Base-by-base conservation (phyloP, 805 yeast species). In the Wickerhamiella vanderwaltii region DNA sequence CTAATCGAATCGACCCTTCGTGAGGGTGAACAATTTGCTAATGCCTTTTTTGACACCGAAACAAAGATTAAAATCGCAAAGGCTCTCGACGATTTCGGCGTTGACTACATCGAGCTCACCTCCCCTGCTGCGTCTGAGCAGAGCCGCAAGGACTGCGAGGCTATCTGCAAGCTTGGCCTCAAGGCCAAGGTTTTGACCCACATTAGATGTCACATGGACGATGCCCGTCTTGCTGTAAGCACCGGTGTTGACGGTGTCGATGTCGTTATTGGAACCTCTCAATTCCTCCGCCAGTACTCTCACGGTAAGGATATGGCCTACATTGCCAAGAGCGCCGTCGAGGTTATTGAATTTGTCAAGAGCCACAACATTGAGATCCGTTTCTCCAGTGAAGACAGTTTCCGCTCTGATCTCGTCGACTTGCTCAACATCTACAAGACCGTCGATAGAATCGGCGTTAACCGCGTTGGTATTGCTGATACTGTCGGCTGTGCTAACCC, bases 221-320 rank as follows among this genome's bases (percentile, higher is more conserved):
- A 91, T 58, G 98, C 97, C 44, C 73, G 79, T 55, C 83, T 91
- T 46, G 98, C 98, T 5, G 98, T 88, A 36, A 91, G 84, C 58
- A 88, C 97, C 29, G 97, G 98, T 61, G 98, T 91, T 41, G 97
- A 91, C 61, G 98, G 97, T 66, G 97, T 88, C 48, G 96, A 91
- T 67, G 95, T 88, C 44, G 96, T 88, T 46, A 88, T 88, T 63
- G 97, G 97, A 50, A 88, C 97, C 17, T 87, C 96, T 24, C 94
- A 82, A 63, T 91, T 86, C 63, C 71, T 91, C 57, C 79, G 97
- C 65, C 81, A 87, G 63, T 87, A 77, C 63, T 82, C 95, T 19
- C 97, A 91, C 63, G 98, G 98, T 61, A 88, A 88, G 70, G 98
- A 88, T 66, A 88, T 88, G 98, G 79, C 84, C 61, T 88, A 87